Conservation (phyloP, 2,329 filamentous ascomycete species). For the Diaporthe sp. region DNA sequence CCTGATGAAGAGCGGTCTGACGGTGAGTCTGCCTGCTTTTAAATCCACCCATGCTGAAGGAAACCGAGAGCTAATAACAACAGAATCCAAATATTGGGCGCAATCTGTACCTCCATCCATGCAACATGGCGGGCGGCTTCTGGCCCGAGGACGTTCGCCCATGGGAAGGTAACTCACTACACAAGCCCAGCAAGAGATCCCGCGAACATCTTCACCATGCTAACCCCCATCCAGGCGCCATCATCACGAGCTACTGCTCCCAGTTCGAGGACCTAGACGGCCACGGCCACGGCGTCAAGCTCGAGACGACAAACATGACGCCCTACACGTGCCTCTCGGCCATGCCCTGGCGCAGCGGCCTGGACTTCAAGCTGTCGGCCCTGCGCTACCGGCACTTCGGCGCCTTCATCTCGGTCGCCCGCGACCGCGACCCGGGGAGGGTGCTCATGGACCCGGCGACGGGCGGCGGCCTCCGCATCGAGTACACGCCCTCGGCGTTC, state of each 20-base stretch:
- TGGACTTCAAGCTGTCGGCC: constrained; percentile 79
- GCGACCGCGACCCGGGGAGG: constrained; percentile 81
- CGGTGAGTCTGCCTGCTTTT: constrained; percentile 53
- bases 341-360: constrained; percentile 75
- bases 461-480: constrained; percentile 75
- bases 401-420: constrained; percentile 78
- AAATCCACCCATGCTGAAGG: neutral
- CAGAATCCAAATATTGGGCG: constrained; percentile 81
- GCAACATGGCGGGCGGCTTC: constrained; percentile 66
- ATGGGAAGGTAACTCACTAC: constrained; percentile 70
- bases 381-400: constrained; percentile 78
- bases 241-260: constrained; percentile 82
- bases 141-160: constrained; percentile 78
- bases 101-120: constrained; percentile 84
- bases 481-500: constrained; percentile 78
- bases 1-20: constrained; percentile 81
- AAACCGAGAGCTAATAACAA: constrained; percentile 23
- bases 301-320: constrained; percentile 82
- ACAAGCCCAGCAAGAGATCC: neutral
- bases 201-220: neutral
- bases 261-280: constrained; percentile 86
- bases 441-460: constrained; percentile 79
- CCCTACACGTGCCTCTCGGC: constrained; percentile 74
- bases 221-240: constrained; percentile 67
- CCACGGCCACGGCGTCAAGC: constrained; percentile 83